A percentile compares a stretch with the other conserved stretches of the same genome.
Conservation (phyloP, 345 rosid species). For the Eucalyptus curtisii region DNA sequence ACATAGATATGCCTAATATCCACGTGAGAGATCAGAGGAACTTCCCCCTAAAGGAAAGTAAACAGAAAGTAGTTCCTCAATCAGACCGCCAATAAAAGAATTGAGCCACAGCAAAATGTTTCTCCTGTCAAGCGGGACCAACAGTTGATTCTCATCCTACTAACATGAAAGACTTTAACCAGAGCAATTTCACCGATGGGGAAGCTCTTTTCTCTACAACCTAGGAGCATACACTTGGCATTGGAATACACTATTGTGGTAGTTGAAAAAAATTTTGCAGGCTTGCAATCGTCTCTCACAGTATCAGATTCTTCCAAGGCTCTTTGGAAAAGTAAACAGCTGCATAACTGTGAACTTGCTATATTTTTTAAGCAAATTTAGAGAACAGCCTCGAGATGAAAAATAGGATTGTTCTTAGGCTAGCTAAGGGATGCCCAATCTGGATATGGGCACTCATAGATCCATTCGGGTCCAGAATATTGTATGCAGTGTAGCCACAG, state of each 20-base stretch:
- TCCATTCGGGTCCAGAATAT: slow-evolving; percentile 79
- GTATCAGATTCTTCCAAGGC: not conserved
- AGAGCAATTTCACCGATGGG: not conserved
- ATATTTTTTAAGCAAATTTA: not conserved
- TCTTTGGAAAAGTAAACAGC: not conserved
- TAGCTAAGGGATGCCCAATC: slow-evolving; percentile 44
- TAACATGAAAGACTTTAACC: not conserved
- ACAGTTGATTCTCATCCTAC: not conserved
- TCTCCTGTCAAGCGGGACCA: not conserved
- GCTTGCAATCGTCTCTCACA: not conserved
- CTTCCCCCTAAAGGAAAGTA: not conserved
- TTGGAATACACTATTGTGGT: not conserved
- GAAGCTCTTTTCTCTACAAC: not conserved
- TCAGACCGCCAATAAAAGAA: not conserved
- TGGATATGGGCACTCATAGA: slow-evolving; percentile 68
- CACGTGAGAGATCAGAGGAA: not conserved
- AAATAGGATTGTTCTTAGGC: not conserved
- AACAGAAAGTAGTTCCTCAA: not conserved
- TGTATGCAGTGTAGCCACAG: slow-evolving; percentile 67
- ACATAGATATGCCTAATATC: not conserved
- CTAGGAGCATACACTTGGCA: not conserved
- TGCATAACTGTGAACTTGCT: not conserved
- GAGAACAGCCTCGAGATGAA: not conserved
- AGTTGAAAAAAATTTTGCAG: not conserved
- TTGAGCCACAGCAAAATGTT: not conserved